Evolutionary conservation across 2,329 filamentous ascomycete genomes (phyloP).

Genomic region (Ophiostoma sp.): DNA sequence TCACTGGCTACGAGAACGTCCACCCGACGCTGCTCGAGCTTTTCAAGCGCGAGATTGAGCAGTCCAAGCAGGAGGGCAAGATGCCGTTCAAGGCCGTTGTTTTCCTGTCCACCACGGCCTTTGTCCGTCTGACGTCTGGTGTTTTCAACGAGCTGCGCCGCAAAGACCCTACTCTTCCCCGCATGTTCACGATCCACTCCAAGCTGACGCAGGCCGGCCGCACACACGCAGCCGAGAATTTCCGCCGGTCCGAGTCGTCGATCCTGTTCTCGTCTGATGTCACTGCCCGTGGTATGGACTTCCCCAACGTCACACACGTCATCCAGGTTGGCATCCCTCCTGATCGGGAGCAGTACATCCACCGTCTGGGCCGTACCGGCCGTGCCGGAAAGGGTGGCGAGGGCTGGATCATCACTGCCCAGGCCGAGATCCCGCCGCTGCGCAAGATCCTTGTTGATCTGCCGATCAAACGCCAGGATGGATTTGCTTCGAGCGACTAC

Average conservation of each 20-base stretch:
- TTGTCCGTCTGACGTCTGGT: conserved; percentile 60
- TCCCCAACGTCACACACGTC: conserved; percentile 53
- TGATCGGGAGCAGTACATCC: conserved; percentile 55
- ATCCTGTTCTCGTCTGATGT: conserved; percentile 75
- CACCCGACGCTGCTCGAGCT: conserved; percentile 75
- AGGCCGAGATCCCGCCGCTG: conserved; percentile 47
- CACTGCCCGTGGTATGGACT: conserved; percentile 73
- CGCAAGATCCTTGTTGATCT: conserved; percentile 52
- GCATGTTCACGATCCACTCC: conserved; percentile 65
- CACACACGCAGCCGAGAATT: conserved; percentile 64
- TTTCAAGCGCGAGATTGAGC: conserved; percentile 53
- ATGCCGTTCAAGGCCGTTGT: conserved; percentile 90
- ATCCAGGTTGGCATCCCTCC: conserved; percentile 53
- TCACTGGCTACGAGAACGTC: conserved; percentile 67
- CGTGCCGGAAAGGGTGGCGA: conserved; percentile 69
- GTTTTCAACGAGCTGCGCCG: conserved; percentile 49
- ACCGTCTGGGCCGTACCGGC: conserved; percentile 62
- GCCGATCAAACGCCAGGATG: conserved; percentile 53
- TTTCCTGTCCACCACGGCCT: conserved; percentile 76
- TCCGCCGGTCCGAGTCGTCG: conserved; percentile 59
- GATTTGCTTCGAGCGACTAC: conserved; percentile 48
- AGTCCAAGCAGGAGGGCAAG: conserved; percentile 37
- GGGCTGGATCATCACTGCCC: conserved; percentile 61
- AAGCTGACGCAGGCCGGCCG: conserved; percentile 65
- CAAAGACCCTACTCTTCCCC: conserved; percentile 39